phyloP scores from a whole-genome alignment of 208 protist species.

The Crithidia bombi region DNA sequence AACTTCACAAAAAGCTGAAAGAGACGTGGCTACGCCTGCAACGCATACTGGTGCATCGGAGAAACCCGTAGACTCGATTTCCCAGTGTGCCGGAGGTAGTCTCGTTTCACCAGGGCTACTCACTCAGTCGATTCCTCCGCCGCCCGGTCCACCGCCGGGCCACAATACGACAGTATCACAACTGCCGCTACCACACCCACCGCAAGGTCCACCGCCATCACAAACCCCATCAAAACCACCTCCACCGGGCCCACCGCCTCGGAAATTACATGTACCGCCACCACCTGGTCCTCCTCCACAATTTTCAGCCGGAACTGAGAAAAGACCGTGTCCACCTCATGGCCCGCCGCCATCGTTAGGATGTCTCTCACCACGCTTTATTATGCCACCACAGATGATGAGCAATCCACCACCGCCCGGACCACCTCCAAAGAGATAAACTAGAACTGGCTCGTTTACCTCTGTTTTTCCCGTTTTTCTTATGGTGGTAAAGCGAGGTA shows the following conservation, averaged over 20 bases:
- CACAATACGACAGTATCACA: slow-evolving; percentile 4
- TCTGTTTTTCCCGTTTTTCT: not conserved
- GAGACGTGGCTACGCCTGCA: too few relatives aligned
- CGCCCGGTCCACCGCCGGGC: slow-evolving; percentile 3
- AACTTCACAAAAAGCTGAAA: too few relatives aligned
- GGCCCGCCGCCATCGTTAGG: slow-evolving; percentile 31
- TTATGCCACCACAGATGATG: slow-evolving; percentile 1
- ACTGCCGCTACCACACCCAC: slow-evolving; percentile 21
- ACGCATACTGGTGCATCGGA: too few relatives aligned
- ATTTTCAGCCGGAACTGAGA: not conserved
- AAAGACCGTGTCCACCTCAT: slow-evolving; percentile 17
- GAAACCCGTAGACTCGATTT: too few relatives aligned
- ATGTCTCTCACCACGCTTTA: slow-evolving; percentile 11
- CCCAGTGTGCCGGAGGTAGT: too few relatives aligned
- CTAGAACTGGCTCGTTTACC: not conserved
- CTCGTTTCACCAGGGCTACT: too few relatives aligned
- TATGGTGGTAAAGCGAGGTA: too few relatives aligned
- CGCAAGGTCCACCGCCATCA: slow-evolving; percentile 27
- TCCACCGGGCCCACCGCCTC: slow-evolving; percentile 19
- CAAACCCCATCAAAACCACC: not conserved
- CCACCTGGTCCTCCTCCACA: slow-evolving; percentile 6
- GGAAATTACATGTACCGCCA: not conserved
- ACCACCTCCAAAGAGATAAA: slow-evolving; percentile 19
- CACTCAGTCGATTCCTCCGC: slow-evolving; percentile 1
- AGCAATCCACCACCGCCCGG: slow-evolving; percentile 30